Conservation (phyloP, 73 alveolate species). For the Paraurostyla sp. region DNA sequence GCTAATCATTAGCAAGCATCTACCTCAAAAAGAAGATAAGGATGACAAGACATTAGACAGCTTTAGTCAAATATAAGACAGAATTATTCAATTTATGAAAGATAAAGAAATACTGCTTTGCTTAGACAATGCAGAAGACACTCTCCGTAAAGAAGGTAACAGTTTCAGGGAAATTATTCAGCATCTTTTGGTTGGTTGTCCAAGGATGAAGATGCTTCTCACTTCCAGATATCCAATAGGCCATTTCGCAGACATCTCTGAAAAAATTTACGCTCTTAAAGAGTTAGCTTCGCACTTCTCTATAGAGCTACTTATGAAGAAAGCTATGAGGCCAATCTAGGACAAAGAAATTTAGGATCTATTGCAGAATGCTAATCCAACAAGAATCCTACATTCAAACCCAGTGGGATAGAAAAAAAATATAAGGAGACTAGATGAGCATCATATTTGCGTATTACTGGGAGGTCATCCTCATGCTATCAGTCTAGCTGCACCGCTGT, state of each 20-base stretch:
- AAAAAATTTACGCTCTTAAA: slow-evolving; percentile 10
- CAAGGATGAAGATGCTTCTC: slow-evolving; percentile 32
- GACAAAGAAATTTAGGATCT: slow-evolving; percentile 67
- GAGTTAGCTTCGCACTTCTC: slow-evolving; percentile 41
- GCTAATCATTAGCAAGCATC: not conserved
- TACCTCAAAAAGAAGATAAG: not conserved
- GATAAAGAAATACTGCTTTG: slow-evolving; percentile 61
- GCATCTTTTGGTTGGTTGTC: slow-evolving; percentile 36
- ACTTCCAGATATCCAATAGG: slow-evolving; percentile 54
- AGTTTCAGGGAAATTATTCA: slow-evolving; percentile 45
- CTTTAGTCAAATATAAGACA: not conserved
- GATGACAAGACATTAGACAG: not conserved
- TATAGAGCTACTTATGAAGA: slow-evolving; percentile 44
- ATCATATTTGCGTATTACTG: slow-evolving; percentile 57
- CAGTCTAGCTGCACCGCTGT: slow-evolving; percentile 72
- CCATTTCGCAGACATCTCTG: slow-evolving; percentile 35
- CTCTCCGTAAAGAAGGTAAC: slow-evolving; percentile 54
- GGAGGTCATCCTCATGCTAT: slow-evolving; percentile 83
- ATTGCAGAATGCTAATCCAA: not conserved
- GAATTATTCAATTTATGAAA: not conserved
- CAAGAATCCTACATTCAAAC: slow-evolving; percentile 34
- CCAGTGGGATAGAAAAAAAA: slow-evolving; percentile 9
- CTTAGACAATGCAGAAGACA: slow-evolving; percentile 75
- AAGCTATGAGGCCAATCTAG: slow-evolving; percentile 69
- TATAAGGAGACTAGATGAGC: slow-evolving; percentile 45